Evolutionary conservation across 163 green algal genomes (phyloP).

Genomic region (Scenedesmus sp.): DNA sequence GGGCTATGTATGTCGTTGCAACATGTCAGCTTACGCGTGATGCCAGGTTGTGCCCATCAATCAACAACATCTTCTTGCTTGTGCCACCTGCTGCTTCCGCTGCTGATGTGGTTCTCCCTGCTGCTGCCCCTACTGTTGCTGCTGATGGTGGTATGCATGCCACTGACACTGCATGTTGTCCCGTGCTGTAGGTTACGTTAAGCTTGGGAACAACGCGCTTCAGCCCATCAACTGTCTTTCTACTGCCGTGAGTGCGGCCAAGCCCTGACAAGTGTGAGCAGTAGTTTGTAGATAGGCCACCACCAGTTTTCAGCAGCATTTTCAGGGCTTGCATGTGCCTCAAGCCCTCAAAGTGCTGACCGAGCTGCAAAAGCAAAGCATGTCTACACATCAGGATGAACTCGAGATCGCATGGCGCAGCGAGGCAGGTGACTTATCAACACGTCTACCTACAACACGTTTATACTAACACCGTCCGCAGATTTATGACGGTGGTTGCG

Average conservation of each 20-base stretch:
- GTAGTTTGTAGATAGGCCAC: neutral
- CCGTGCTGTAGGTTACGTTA: neutral
- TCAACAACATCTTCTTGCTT: slow-evolving; percentile 31
- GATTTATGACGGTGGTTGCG: too few species aligned
- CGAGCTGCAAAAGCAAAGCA: neutral
- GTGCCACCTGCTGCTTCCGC: neutral
- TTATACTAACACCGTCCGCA: too few species aligned
- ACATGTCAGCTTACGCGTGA: neutral
- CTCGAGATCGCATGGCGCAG: neutral
- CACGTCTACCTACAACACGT: too few species aligned
- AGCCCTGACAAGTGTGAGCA: neutral
- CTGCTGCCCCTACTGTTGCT: neutral
- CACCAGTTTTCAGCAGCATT: neutral
- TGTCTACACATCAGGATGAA: neutral
- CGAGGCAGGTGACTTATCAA: neutral
- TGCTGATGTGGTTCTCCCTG: neutral
- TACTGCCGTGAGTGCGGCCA: neutral
- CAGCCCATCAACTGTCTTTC: neutral
- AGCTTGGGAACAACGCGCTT: neutral
- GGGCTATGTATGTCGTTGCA: too few species aligned
- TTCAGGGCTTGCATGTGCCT: neutral
- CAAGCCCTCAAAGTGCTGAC: neutral
- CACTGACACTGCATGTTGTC: neutral
- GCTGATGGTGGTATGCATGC: neutral
- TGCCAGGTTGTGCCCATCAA: slow-evolving; percentile 43